phyloP scores from a whole-genome alignment of 2,329 filamentous ascomycete genomes.

The Pseudocercospora musae region DNA sequence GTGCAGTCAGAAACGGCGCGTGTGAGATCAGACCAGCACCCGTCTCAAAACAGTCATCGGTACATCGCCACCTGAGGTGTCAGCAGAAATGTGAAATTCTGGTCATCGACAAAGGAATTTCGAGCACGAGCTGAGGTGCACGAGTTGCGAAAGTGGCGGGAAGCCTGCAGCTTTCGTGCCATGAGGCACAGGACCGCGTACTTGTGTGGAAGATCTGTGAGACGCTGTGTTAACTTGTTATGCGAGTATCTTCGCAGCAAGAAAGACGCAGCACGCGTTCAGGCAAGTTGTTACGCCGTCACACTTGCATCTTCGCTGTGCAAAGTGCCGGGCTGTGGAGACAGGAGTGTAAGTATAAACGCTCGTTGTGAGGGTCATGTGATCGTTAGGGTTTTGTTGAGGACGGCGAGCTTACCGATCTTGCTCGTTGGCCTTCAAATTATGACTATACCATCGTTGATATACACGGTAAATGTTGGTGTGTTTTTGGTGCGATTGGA shows the following conservation, averaged over 20 bases:
- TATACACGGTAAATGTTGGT: not conserved
- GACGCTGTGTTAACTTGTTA: not conserved
- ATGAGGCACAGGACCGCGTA: not conserved
- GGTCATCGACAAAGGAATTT: conserved; percentile 10
- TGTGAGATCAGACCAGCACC: not conserved
- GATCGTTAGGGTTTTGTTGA: not conserved
- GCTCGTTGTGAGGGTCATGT: not conserved
- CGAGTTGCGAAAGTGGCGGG: conserved; percentile 9
- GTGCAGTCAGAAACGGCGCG: not conserved
- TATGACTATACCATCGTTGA: not conserved
- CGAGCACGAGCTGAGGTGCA: conserved; percentile 11
- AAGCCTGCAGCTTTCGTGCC: conserved; percentile 9
- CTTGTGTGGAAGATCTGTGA: not conserved
- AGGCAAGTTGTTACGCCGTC: not conserved
- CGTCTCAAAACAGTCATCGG: not conserved
- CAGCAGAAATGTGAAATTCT: not conserved
- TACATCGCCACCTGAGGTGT: not conserved
- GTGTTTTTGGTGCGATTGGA: not conserved
- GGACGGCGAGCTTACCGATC: not conserved
- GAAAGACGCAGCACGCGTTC: not conserved
- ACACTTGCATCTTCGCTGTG: conserved; percentile 5
- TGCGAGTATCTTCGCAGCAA: not conserved
- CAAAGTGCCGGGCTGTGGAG: conserved; percentile 7
- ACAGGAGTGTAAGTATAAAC: not conserved
- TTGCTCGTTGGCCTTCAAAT: not conserved